These are phyloP conservation scores for Sarocladium strictum DNA, from an alignment of 2,329 filamentous ascomycete genomes.

Conservation along the genomic window DNA sequence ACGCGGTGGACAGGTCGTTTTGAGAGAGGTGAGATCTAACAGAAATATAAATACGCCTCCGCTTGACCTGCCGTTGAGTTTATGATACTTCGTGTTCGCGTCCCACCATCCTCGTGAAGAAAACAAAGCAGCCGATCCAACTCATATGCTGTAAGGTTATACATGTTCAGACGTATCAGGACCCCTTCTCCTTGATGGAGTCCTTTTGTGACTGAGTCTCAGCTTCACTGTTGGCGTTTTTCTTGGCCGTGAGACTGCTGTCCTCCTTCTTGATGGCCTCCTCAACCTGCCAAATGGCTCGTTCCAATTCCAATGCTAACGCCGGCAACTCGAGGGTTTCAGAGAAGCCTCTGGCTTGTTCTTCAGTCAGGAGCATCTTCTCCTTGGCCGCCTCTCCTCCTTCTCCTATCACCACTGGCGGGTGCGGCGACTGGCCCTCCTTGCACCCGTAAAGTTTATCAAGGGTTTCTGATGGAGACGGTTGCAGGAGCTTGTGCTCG, in stretches of 20 bases:
- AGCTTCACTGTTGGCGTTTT: background rate
- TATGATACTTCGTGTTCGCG: conserved; percentile 4
- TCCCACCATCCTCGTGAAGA: background rate
- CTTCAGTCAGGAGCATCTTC: conserved; percentile 39
- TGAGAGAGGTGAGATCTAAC: conserved; percentile 7
- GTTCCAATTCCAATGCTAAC: conserved; percentile 65
- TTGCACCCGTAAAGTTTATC: conserved; percentile 62
- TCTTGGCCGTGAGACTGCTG: conserved; percentile 13
- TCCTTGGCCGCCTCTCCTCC: conserved; percentile 22
- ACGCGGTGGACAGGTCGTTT: background rate
- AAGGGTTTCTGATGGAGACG: conserved; percentile 60
- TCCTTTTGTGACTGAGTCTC: background rate
- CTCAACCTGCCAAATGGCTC: conserved; percentile 70
- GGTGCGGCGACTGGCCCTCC: conserved; percentile 29
- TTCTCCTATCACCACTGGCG: conserved; percentile 12
- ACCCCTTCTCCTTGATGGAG: background rate
- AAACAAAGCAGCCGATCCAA: background rate
- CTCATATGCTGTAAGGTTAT: background rate
- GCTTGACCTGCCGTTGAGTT: background rate
- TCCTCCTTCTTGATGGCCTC: conserved; percentile 37
- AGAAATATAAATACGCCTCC: background rate
- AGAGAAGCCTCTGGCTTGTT: conserved; percentile 52
- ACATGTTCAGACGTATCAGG: background rate
- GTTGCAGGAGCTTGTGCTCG: conserved; percentile 62
- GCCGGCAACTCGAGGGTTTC: conserved; percentile 61